Percentiles rank a stretch among this genome's conserved stretches.
Conservation (phyloP, 139 green algal genomes). For the Chlamydomonas schloesseri region DNA sequence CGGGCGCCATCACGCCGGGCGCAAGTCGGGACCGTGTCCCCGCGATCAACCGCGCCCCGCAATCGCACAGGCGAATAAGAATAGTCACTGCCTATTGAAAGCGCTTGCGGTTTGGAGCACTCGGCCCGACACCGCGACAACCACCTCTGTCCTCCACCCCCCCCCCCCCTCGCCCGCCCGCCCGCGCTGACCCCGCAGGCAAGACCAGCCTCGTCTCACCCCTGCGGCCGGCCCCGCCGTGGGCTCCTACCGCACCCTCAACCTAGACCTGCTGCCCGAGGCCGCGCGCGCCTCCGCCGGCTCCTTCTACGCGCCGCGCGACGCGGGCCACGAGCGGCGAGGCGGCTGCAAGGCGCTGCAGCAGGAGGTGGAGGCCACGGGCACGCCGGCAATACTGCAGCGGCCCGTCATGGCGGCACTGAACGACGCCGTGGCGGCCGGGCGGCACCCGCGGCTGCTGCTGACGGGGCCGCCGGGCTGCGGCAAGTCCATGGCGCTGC, state of each 20-base stretch:
- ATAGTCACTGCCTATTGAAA: too few species aligned
- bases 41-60: too few species aligned
- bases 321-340: conserved; percentile 38
- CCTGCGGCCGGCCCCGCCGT: too few species aligned
- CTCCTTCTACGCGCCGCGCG: conserved; percentile 50
- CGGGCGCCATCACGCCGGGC: too few species aligned
- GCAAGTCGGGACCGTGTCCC: not conserved
- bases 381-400: conserved; percentile 33
- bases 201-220: too few species aligned
- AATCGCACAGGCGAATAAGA: too few species aligned
- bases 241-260: conserved; percentile 44
- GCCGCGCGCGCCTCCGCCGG: conserved; percentile 40
- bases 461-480: conserved; percentile 47
- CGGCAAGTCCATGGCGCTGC: conserved; percentile 79
- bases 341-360: conserved; percentile 59
- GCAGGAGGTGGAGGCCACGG: conserved; percentile 45
- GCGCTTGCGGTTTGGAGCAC: not conserved
- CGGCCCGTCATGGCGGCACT: conserved; percentile 32
- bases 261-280: conserved; percentile 41
- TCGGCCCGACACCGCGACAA: too few species aligned
- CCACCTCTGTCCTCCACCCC: too few species aligned
- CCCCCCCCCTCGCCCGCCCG: too few species aligned
- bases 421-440: not conserved
- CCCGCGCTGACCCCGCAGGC: too few species aligned
- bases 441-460: conserved; percentile 13